These are phyloP conservation scores for Fusarium sp. DNA, from an alignment of 2,329 filamentous ascomycete genomes.

Conservation along the genomic window DNA sequence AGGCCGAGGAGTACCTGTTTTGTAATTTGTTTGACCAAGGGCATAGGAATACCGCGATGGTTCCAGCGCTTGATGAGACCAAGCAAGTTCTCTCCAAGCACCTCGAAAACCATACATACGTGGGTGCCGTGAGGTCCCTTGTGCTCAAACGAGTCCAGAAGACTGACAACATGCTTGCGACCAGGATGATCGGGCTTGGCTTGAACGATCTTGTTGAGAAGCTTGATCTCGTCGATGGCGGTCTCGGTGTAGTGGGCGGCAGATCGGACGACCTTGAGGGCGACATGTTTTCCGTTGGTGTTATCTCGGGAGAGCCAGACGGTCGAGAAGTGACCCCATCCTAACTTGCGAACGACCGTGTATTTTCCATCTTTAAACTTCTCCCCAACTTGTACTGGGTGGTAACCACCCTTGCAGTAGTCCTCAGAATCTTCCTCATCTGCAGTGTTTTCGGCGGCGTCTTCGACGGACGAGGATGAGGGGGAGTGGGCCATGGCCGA, in stretches of 20 bases:
- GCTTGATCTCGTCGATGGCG: slow-evolving; percentile 97
- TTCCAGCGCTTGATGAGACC: slow-evolving; percentile 99
- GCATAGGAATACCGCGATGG: slow-evolving; percentile 95
- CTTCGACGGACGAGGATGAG: slow-evolving; percentile 82
- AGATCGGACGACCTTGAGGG: slow-evolving; percentile 96
- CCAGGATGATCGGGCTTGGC: slow-evolving; percentile 96
- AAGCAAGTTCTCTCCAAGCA: slow-evolving; percentile 92
- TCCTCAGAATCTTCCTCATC: slow-evolving; percentile 99
- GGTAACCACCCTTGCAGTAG: slow-evolving; percentile 99
- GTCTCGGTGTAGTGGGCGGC: slow-evolving; percentile 99
- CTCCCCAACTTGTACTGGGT: slow-evolving; percentile 93
- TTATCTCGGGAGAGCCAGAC: slow-evolving; percentile 90
- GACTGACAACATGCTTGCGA: slow-evolving; percentile 92
- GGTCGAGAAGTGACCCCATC: slow-evolving; percentile 99
- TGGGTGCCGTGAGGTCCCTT: slow-evolving; percentile 96
- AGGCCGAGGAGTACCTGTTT: slow-evolving; percentile 96
- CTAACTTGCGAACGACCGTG: slow-evolving; percentile 93
- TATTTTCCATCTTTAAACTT: slow-evolving; percentile 98
- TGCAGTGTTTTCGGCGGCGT: slow-evolving; percentile 88
- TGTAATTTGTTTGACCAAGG: slow-evolving; percentile 97
- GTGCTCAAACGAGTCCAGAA: slow-evolving; percentile 97
- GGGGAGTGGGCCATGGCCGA: slow-evolving; percentile 76
- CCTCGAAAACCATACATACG: slow-evolving; percentile 99
- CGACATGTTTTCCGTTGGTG: slow-evolving; percentile 89
- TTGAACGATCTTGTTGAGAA: slow-evolving; percentile 95